Percentiles rank a stretch among this genome's conserved stretches.
Conservation (phyloP, 345 rosid species). For the Tarenaya hassleriana region DNA sequence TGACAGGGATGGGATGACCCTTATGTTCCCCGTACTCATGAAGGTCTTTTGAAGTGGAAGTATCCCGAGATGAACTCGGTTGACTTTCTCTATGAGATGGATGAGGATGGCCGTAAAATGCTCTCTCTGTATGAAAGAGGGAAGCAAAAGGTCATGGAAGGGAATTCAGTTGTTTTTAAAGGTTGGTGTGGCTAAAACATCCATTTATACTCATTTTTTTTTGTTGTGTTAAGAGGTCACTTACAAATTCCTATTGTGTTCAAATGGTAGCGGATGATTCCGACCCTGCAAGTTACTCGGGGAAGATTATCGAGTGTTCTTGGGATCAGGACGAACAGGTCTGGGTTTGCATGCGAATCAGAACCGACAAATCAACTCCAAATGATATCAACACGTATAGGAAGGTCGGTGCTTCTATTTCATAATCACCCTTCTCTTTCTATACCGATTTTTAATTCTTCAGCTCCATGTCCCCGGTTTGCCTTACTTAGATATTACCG, state of each 20-base stretch:
- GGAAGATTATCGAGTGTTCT: conserved; percentile 88
- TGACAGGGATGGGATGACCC: conserved; percentile 99
- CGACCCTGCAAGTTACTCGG: conserved; percentile 60
- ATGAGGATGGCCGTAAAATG: conserved; percentile 47
- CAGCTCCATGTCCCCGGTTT: not conserved
- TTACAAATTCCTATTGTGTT: too few species aligned
- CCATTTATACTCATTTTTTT: not conserved
- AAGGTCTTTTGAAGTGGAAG: conserved; percentile 98
- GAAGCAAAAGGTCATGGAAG: conserved; percentile 79
- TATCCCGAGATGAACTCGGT: conserved; percentile 92
- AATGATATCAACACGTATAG: conserved; percentile 83
- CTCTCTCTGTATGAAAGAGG: conserved; percentile 73
- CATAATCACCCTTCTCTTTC: conserved; percentile 3
- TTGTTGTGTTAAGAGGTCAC: too few species aligned
- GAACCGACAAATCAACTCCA: conserved; percentile 77
- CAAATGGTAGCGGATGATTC: conserved; percentile 49
- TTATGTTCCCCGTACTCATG: conserved; percentile 86
- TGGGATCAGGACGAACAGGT: conserved; percentile 56
- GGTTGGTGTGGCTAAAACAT: conserved; percentile 38
- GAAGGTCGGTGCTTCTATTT: conserved; percentile 47
- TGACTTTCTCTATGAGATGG: conserved; percentile 88
- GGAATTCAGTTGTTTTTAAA: conserved; percentile 56
- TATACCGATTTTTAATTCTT: too few species aligned
- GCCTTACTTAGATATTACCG: too few species aligned
- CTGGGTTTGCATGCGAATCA: conserved; percentile 79